Conservation (phyloP, 352 stramenopile species). For the Pythium aquatile region DNA sequence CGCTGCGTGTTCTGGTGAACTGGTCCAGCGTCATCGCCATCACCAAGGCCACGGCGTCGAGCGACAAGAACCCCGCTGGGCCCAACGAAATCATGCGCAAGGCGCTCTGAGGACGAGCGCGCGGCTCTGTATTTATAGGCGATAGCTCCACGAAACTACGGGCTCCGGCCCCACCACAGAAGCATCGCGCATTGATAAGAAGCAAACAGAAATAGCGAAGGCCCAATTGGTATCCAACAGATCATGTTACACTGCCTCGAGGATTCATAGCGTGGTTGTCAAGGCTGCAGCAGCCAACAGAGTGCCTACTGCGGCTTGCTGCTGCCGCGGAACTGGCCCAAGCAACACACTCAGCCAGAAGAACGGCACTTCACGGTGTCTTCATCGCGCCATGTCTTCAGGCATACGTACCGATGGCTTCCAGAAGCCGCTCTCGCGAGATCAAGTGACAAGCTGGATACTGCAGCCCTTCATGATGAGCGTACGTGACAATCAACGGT, state of each 20-base stretch:
- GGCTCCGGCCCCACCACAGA: neutral
- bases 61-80: slow-evolving; percentile 17
- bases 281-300: neutral
- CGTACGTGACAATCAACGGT: slow-evolving; percentile 27
- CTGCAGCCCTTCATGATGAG: slow-evolving; percentile 68
- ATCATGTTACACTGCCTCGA: neutral
- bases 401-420: slow-evolving; percentile 50
- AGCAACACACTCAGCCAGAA: neutral
- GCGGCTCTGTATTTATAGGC: slow-evolving; percentile 27
- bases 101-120: slow-evolving; percentile 28
- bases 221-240: neutral
- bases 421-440: slow-evolving; percentile 73
- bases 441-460: slow-evolving; percentile 76
- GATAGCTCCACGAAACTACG: neutral
- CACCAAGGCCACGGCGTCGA: slow-evolving; percentile 45
- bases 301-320: neutral
- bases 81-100: slow-evolving; percentile 61
- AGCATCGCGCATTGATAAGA: neutral
- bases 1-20: slow-evolving; percentile 76
- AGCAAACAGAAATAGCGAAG: neutral
- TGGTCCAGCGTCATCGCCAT: slow-evolving; percentile 80
- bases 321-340: neutral
- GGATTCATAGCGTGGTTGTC: neutral
- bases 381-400: neutral
- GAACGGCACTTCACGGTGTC: neutral